A percentile compares a stretch with the other conserved stretches of the same genome.
These are phyloP conservation scores for Leccinum subatratum DNA, from an alignment of 1,284 basidiomycete species.

Conservation along the genomic window DNA sequence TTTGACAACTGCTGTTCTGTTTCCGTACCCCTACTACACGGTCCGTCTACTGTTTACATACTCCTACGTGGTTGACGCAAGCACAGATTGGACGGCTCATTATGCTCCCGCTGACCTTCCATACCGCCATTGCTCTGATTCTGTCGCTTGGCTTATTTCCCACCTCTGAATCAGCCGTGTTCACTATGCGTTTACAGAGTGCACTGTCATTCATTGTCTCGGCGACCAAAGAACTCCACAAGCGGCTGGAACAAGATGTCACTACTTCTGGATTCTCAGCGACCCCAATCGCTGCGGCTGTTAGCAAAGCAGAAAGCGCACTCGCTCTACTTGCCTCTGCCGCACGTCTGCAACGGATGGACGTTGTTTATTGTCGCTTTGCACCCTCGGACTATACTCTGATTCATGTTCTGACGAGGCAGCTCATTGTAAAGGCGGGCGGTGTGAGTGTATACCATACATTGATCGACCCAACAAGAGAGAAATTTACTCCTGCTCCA, in stretches of 20 bases:
- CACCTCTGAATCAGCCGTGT: constrained; percentile 59
- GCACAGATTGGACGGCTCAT: constrained; percentile 47
- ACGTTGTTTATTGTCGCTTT: constrained; percentile 63
- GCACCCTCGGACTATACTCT: constrained; percentile 54
- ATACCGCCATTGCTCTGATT: constrained; percentile 55
- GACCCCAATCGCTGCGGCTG: constrained; percentile 33
- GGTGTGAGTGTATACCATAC: constrained; percentile 65
- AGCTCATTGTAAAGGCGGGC: constrained; percentile 55
- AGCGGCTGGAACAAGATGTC: constrained; percentile 44
- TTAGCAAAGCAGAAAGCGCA: constrained; percentile 50
- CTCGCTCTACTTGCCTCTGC: constrained; percentile 53
- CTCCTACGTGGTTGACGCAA: constrained; percentile 7
- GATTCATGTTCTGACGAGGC: constrained; percentile 49
- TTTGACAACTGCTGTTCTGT: constrained; percentile 57
- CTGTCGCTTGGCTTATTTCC: constrained; percentile 62
- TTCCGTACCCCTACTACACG: constrained; percentile 63
- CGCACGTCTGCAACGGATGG: constrained; percentile 54
- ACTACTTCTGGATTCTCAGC: constrained; percentile 46
- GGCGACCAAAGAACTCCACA: constrained; percentile 46
- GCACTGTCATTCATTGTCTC: constrained; percentile 51
- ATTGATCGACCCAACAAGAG: constrained; percentile 57
- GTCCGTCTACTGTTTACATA: constrained; percentile 25
- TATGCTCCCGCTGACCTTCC: constrained; percentile 58
- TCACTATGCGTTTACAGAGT: constrained; percentile 48
- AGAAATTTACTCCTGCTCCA: constrained; percentile 51